phyloP scores from a whole-genome alignment of 2,329 filamentous ascomycete genomes.

The Diaporthe sp. region DNA sequence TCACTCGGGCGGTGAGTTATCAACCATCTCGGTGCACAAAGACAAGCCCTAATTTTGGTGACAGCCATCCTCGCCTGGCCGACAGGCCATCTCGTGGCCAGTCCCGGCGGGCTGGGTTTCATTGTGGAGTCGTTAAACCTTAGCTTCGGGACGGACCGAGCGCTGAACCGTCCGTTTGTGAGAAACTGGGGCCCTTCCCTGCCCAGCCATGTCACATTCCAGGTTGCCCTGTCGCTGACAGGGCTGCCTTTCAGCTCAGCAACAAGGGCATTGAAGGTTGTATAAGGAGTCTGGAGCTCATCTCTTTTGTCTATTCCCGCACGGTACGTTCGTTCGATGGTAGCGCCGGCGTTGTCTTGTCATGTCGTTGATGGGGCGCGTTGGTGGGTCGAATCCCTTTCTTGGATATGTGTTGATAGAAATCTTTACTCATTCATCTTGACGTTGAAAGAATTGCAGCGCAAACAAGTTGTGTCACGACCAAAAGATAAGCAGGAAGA shows the following conservation, averaged over 20 bases:
- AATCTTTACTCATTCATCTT: neutral
- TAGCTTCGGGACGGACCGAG: constrained; percentile 26
- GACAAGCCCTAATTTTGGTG: neutral
- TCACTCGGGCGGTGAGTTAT: neutral
- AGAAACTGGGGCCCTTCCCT: neutral
- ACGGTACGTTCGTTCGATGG: neutral
- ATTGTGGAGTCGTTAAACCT: neutral
- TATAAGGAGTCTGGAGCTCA: neutral
- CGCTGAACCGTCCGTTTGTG: neutral
- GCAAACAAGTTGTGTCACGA: neutral
- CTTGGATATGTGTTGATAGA: neutral
- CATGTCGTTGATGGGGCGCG: neutral
- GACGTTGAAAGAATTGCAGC: neutral
- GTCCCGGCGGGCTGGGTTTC: neutral
- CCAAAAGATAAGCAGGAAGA: neutral
- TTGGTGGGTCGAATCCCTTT: neutral
- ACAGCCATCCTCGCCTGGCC: neutral
- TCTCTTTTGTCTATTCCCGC: neutral
- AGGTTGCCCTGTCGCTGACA: neutral
- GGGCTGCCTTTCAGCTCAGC: neutral
- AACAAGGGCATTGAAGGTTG: neutral
- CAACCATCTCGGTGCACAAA: neutral
- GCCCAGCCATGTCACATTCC: neutral
- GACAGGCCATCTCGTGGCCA: neutral
- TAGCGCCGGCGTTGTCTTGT: neutral